Evolutionary conservation across 176 grass and related monocot genomes (phyloP), one percentile per base, ranked within the genome.

Genomic region (Zizania latifolia): DNA sequence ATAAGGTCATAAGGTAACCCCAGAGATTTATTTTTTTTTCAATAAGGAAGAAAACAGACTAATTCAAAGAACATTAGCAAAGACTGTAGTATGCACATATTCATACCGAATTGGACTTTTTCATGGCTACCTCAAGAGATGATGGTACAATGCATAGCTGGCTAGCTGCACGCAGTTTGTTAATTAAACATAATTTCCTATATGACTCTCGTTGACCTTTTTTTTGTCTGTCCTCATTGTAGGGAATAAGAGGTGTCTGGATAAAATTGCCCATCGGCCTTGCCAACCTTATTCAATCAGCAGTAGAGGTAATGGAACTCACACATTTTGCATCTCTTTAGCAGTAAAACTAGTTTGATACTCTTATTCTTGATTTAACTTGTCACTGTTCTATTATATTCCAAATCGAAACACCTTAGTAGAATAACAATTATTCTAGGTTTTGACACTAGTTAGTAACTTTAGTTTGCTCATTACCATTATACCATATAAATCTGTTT

Each of bases 241-340:
- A 97, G 91, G 95, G 86, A 83, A 90, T 88, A 85, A 82, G 75
- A 86, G 95, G 91, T 79, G 88, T 98, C 30, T 98, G 95, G 95
- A 79, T 98, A 63, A 94, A 98, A 85, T 72, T 98, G 64, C 91
- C 91, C 5, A 94, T 93, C 67, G 71, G 66, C 35, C 91, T 98
- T 76, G 58, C 91, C 40, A 98, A 90, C 84, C 91, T 98, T 85
- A 87, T 94, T 84, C 84, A 85, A 65, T 70, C 86, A 22, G 84
- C 86, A 68, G 91, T 98, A 24, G 91, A 98, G 91, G 95, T 98
- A 92, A 83, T n/a, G 80, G 65, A 73, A 46, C 56, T 68, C 43
- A 30, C 22, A 11, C 61, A 69, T 60, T 78, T 33, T 34, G 60
- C 29, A 38, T 62, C 66, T 23, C 5, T 64, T 62, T 79, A 6